A percentile compares a stretch with the other conserved stretches of the same genome.
phyloP scores from a whole-genome alignment of 352 stramenopile species.

The Phytophthora cryptogea region DNA sequence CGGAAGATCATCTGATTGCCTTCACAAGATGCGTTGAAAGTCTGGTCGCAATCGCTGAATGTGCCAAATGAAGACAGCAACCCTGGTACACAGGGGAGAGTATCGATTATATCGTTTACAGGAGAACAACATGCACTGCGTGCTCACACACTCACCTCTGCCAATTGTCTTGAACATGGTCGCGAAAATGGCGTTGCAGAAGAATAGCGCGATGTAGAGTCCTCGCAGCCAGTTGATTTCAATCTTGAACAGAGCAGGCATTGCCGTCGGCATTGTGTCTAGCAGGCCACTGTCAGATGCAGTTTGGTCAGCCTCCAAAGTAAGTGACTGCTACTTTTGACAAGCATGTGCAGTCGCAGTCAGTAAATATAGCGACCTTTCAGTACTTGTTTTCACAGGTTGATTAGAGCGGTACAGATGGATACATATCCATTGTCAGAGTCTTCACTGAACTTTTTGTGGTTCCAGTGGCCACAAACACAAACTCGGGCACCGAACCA shows the following conservation, averaged over 20 bases:
- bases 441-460: constrained; percentile 26
- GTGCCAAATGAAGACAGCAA: constrained; percentile 60
- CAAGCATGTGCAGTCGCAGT: constrained; percentile 1
- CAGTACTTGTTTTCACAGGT: constrained; percentile 17
- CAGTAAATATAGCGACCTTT: constrained; percentile 29
- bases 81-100: neutral
- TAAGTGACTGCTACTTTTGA: constrained; percentile 1
- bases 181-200: constrained; percentile 74
- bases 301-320: no score
- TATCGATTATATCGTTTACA: no score
- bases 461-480: constrained; percentile 37
- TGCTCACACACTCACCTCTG: constrained; percentile 35
- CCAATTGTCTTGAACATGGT: constrained; percentile 66
- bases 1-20: constrained; percentile 81
- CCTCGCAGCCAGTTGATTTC: constrained; percentile 45
- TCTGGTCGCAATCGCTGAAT: constrained; percentile 57
- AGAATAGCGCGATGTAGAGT: constrained; percentile 71
- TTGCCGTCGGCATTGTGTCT: neutral
- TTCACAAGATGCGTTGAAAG: constrained; percentile 46
- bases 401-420: neutral
- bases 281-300: no score
- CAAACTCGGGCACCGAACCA: constrained; percentile 40
- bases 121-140: no score
- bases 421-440: constrained; percentile 12
- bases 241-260: constrained; percentile 11